phyloP scores from a whole-genome alignment of 805 yeast species.

The Candida insectalens region DNA sequence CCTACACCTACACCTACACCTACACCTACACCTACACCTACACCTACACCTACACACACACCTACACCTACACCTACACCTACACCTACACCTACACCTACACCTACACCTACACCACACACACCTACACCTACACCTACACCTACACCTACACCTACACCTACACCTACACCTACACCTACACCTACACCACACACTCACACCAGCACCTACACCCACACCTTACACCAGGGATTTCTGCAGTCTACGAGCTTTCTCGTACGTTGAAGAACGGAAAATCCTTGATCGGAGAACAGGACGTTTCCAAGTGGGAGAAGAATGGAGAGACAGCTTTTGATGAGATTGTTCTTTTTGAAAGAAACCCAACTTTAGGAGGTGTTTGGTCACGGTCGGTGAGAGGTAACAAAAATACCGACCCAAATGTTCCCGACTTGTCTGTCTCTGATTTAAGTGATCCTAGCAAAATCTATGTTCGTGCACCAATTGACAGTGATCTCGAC shows the following conservation, averaged over 20 bases:
- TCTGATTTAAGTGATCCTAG: constrained; percentile 1
- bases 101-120: no score
- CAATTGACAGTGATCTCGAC: constrained; percentile 3
- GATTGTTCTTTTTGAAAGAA: constrained; percentile 31
- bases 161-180: no score
- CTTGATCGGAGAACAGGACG: not conserved
- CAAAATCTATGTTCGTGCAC: constrained; percentile 5
- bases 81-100: no score
- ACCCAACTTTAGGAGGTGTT: constrained; percentile 29
- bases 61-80: no score
- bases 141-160: no score
- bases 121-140: no score
- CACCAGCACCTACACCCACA: no score
- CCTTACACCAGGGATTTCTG: constrained; percentile 29
- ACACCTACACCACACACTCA: no score
- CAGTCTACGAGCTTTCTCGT: constrained; percentile 24
- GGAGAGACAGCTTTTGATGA: constrained; percentile 19
- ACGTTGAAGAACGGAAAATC: constrained; percentile 17
- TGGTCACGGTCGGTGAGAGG: constrained; percentile 21
- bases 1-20: no score
- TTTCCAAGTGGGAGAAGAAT: no score
- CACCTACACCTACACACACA: no score
- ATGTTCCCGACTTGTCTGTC: constrained; percentile 8
- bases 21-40: no score
- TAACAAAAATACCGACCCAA: constrained; percentile 12